Evolutionary conservation across 1,284 basidiomycete species (phyloP), one percentile per base, ranked within the genome.

Genomic region (Inonotus obliquus): DNA sequence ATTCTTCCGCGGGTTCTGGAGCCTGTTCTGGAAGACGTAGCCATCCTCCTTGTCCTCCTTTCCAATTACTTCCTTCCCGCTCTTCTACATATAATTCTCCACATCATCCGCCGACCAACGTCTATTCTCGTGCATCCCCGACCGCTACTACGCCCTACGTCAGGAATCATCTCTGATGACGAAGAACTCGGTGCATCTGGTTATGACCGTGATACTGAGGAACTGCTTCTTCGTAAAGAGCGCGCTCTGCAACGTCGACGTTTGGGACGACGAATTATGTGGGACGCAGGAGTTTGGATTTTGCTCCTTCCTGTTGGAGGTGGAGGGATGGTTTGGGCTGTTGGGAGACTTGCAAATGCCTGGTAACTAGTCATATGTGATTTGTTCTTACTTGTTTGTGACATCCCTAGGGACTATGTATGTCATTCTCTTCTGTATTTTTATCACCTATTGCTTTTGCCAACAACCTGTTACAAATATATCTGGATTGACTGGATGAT

Each of bases 181-280:
- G 23, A 49, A 48, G 54, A 54, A 58, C 11, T 35, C 27, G 52
- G 61, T 25, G 65, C 71, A 44, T 71, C 73, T 19, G 69, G 70
- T 19, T 69, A 76, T 54, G 86, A 90, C 67, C 56, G 65, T 23
- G 71, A 73, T 53, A 61, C 56, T 17, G 55, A 61, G 41, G 82
- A 85, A 56, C 79, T 92, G 27, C 75, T 92, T 45, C 81, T 87
- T 67, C 79, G 88, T 63, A 92, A 92, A 74, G 90, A 92, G 72
- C 78, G 81, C 54, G 81, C 82, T 35, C 73, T 92, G 60, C 90
- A 92, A 71, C 79, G 79, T 59, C 77, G 79, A 47, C 81, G 90
- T 63, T 78, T 85, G 51, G 79, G 80, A 44, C 81, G 80, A 63
- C 77, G 90, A 27, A 73, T 92, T 39, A 68, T 85, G 1, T 91